Evolutionary conservation across 225 moss, liverwort and hornwort species (phyloP), one percentile per base, ranked within the genome.

Genomic region (Climacium dendroides): DNA sequence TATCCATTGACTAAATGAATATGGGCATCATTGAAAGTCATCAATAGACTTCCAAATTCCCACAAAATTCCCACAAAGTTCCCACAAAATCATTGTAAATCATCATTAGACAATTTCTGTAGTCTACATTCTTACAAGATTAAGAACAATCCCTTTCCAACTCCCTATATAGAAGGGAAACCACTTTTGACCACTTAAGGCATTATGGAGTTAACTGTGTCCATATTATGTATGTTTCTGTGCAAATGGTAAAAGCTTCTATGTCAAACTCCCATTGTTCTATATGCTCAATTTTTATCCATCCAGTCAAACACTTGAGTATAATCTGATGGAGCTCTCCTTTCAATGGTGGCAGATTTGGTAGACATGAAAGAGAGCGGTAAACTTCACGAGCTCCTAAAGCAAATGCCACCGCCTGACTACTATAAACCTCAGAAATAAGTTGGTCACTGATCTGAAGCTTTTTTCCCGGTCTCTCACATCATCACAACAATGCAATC

Each of bases 321-420:
- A 65, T 52, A 76, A 34, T 65, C 65, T 91, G 29, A 89, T 75
- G 75, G 5, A 61, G 72, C 50, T 84, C 60, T 87, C 61, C 52
- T 34, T 53, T 90, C 20, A 23, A 79, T 89, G 85, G 61, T 82
- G 71, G 85, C 92, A 92, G 87, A 89, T 74, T 90, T 92, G 89
- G 81, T 78, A 82, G 82, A 69, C 37, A 62, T 92, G 78, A 82
- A 85, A 47, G 90, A 90, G 63, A 92, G 87, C 67, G 90, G 90
- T 57, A 89, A 90, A 79, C 90, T 87, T 72, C 87, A 90, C 60
- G 47, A 92, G 87, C 78, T 92, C 34, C 81, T 90, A 7, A 82
- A 92, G 87, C 71, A 90, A 26, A 89, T 89, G 89, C 87, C 87
- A 78, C 85, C 85, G 10, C 63, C 73, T 10, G 83, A 84, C 17